These are phyloP conservation scores for Aspergillus wentii DNA, from an alignment of 495 filamentous ascomycete species.

Conservation along the genomic window DNA sequence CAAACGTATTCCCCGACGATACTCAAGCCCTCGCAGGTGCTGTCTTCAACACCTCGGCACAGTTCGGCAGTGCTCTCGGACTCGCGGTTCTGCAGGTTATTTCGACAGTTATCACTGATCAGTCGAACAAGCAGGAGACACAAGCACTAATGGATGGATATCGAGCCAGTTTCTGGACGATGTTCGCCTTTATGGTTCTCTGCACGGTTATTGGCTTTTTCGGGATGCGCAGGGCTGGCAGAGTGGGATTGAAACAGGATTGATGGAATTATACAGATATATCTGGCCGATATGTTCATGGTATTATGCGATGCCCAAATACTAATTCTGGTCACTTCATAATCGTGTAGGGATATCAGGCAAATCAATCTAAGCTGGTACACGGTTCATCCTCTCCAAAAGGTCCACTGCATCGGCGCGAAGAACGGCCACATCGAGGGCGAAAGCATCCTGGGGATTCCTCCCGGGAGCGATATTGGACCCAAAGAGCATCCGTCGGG, in stretches of 20 bases:
- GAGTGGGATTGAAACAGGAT: slow-evolving; percentile 51
- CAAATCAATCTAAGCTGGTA: no score
- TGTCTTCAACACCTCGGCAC: slow-evolving; percentile 59
- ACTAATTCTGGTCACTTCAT: no score
- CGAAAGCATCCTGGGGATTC: background rate
- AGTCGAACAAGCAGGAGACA: slow-evolving; percentile 24
- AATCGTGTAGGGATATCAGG: no score
- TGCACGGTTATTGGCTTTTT: slow-evolving; percentile 36
- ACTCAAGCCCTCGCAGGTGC: slow-evolving; percentile 59
- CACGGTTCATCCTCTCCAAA: no score
- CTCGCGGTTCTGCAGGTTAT: slow-evolving; percentile 53
- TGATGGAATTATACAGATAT: no score
- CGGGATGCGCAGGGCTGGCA: slow-evolving; percentile 49
- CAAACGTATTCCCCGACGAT: slow-evolving; percentile 49
- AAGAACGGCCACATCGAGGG: no score
- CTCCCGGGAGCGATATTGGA: background rate
- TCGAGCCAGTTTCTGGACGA: slow-evolving; percentile 55
- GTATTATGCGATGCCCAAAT: no score
- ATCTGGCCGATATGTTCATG: no score
- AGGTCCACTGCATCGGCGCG: no score
- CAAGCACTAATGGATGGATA: slow-evolving; percentile 53
- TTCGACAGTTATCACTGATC: slow-evolving; percentile 43
- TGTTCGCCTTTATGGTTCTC: slow-evolving; percentile 44
- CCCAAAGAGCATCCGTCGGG: background rate
- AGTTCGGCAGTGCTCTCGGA: slow-evolving; percentile 57